A percentile compares a stretch with the other conserved stretches of the same genome.
These are phyloP conservation scores for Neonectria sp. DNA, from an alignment of 2,329 filamentous ascomycete species.

Conservation along the genomic window DNA sequence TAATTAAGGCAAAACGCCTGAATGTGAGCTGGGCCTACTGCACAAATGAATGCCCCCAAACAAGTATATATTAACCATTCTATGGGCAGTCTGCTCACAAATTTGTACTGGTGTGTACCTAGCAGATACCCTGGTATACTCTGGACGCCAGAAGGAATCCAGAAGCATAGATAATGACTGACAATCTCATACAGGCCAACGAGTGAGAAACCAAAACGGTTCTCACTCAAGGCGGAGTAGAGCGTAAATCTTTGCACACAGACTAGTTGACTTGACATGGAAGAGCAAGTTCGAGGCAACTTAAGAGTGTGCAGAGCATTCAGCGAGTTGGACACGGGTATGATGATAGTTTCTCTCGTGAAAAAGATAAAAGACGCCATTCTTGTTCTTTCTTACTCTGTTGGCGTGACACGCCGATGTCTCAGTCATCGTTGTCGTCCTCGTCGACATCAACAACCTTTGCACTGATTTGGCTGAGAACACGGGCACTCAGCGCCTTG, in stretches of 20 bases:
- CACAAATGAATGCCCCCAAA: background rate
- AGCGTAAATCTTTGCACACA: constrained; percentile 87
- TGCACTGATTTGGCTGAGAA: constrained; percentile 85
- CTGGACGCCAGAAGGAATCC: constrained; percentile 49
- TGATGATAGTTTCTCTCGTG: constrained; percentile 1
- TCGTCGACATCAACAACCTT: constrained; percentile 86
- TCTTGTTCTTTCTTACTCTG: constrained; percentile 53
- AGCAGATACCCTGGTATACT: constrained; percentile 54
- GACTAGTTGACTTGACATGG: constrained; percentile 96
- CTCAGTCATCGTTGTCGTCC: constrained; percentile 65
- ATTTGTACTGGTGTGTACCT: constrained; percentile 51
- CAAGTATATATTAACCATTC: constrained; percentile 51
- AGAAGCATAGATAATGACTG: constrained; percentile 44
- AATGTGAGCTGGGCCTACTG: background rate
- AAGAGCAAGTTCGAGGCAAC: constrained; percentile 84
- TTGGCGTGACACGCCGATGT: constrained; percentile 59
- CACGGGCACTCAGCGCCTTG: constrained; percentile 77
- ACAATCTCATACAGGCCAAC: constrained; percentile 51
- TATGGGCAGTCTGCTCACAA: constrained; percentile 47
- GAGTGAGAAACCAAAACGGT: constrained; percentile 66
- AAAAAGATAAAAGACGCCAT: constrained; percentile 18
- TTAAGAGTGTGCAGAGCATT: constrained; percentile 89
- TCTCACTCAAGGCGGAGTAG: constrained; percentile 58
- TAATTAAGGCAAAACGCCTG: too few species aligned
- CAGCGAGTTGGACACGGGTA: constrained; percentile 22